A percentile compares a stretch with the other conserved stretches of the same genome.
phyloP scores from a whole-genome alignment of 345 rosid genomes.

The Acer campestre region DNA sequence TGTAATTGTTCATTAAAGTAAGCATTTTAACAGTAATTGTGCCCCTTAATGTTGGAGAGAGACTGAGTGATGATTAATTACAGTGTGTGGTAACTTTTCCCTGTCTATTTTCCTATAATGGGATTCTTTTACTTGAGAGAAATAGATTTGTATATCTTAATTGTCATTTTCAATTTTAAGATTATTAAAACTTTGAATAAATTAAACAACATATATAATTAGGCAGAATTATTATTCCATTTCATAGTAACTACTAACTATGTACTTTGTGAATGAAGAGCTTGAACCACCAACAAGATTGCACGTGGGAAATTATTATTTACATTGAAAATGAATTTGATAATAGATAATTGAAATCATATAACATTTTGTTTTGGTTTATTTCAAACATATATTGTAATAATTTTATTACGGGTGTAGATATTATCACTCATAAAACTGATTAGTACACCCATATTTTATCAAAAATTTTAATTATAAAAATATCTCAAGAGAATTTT shows the following conservation, averaged over 20 bases:
- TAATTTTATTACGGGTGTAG: background rate
- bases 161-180: conserved; percentile 22
- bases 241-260: background rate
- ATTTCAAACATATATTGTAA: background rate
- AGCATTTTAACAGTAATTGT: conserved; percentile 7
- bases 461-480: too few species aligned
- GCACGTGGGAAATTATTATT: background rate
- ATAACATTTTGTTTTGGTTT: background rate
- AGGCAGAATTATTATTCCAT: background rate
- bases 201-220: background rate
- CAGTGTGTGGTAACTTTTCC: background rate
- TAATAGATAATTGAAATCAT: background rate
- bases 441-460: too few species aligned
- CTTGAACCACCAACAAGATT: background rate
- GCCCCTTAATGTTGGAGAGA: background rate
- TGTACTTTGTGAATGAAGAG: background rate
- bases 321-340: background rate
- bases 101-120: conserved; percentile 14
- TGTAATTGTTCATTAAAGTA: background rate
- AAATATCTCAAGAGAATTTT: too few species aligned
- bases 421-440: too few species aligned
- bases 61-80: conserved; percentile 5
- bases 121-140: conserved; percentile 3
- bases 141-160: background rate
- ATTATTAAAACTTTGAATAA: background rate